Conservation (phyloP, 768 basidiomycete species). For the Tulasnella sp. region DNA sequence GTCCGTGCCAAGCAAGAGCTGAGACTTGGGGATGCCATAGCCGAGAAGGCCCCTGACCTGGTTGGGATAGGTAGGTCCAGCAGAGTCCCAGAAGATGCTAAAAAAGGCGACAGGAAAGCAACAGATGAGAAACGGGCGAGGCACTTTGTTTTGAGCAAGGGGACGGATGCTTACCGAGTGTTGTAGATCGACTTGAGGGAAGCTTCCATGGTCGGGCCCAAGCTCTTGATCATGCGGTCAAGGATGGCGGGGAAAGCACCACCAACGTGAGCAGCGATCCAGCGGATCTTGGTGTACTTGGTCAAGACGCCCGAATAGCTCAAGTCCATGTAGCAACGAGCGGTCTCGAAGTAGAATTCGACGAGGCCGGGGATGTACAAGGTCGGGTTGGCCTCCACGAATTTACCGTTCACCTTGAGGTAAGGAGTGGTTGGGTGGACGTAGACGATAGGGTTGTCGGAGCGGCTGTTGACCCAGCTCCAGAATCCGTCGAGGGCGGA, state of each 20-base stretch:
- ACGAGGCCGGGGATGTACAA: slow-evolving; percentile 2
- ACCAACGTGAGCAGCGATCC: slow-evolving; percentile 17
- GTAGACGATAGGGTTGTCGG: slow-evolving; percentile 10
- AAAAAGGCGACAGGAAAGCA: not conserved
- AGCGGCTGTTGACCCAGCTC: slow-evolving; percentile 18
- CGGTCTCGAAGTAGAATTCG: slow-evolving; percentile 27
- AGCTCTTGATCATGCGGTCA: slow-evolving; percentile 23
- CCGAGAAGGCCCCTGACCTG: slow-evolving; percentile 16
- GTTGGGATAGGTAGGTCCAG: slow-evolving; percentile 23
- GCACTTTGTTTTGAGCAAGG: not conserved
- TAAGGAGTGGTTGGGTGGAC: slow-evolving; percentile 22
- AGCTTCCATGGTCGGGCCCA: not conserved
- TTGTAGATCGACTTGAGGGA: slow-evolving; percentile 11
- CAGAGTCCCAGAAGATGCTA: slow-evolving; percentile 20
- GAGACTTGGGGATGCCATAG: slow-evolving; percentile 22
- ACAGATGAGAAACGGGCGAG: not conserved
- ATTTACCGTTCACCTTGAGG: not conserved
- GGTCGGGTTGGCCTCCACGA: slow-evolving; percentile 20
- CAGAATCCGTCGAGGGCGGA: slow-evolving; percentile 14
- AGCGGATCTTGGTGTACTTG: slow-evolving; percentile 22
- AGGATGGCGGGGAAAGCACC: slow-evolving; percentile 19
- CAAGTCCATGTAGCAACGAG: slow-evolving; percentile 23
- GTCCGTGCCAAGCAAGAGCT: slow-evolving; percentile 21
- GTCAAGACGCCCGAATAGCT: not conserved
- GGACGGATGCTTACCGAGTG: slow-evolving; percentile 8